Base-by-base conservation (phyloP, 768 basidiomycete species). In the Pholiota molesta region DNA sequence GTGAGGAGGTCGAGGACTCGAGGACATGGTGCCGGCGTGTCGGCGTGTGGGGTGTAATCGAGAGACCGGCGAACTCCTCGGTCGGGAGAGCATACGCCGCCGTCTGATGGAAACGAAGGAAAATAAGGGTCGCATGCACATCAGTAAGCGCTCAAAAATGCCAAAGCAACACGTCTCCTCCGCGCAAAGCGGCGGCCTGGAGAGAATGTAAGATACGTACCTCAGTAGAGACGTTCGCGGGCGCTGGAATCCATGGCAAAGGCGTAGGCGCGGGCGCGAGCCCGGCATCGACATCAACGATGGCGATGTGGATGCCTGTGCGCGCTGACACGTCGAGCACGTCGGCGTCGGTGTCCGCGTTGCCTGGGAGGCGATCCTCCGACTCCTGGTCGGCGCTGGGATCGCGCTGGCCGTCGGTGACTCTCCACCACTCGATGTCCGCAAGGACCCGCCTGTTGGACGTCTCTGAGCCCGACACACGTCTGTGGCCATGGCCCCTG, bases 341-440 rank as follows among this genome's bases (percentile, higher is more conserved):
- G 61, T 66, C 69, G 63, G 64, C 72, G 68, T 74, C 73, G 62
- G 72, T 75, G 35, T 37, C 14, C 13, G 14, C 35, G 69, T 72
- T 73, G 71, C 78, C 79, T 66, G 72, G 74, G 65, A 75, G 78
- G 60, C 60, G 71, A 65, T 79, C 79, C 68, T 80, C 79, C 68
- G 70, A 66, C 68, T 78, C 79, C 71, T 74, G 75, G 69, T 82
- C 81, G 66, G 71, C 73, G 69, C 74, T 76, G 54, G 69, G 65
- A 66, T 81, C 79, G 75, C 79, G 82, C 77, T 94, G 91, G 65
- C 89, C 87, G 62, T 87, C 90, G 64, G 83, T 78, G 66, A 93
- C 91, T 68, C 81, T 84, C 91, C 91, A 93, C 91, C 92, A 94
- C 73, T 92, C 91, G 70, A 94, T 89, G 78, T 94, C 92, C 35